Evolutionary conservation across 495 filamentous ascomycete genomes (phyloP).

Genomic region (Diplogelasinospora grovesii): DNA sequence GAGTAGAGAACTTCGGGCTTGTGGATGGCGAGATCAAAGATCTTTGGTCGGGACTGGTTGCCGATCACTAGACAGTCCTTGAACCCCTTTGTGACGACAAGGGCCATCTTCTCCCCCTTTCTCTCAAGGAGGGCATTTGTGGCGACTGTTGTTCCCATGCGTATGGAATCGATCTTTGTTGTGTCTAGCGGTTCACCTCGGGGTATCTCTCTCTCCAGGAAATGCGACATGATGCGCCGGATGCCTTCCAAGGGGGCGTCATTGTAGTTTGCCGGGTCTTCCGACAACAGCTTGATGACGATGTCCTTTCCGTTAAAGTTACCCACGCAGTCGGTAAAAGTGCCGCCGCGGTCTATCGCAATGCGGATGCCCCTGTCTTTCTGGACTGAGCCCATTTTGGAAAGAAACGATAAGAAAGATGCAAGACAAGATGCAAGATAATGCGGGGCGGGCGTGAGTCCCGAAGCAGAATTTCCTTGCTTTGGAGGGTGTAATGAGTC

Average conservation of each 20-base stretch:
- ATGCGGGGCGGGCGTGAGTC: no score
- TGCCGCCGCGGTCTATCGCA: slow-evolving; percentile 62
- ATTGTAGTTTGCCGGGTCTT: slow-evolving; percentile 80
- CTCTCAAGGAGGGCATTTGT: slow-evolving; percentile 86
- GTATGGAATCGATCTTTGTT: slow-evolving; percentile 71
- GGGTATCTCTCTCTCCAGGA: slow-evolving; percentile 66
- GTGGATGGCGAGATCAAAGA: slow-evolving; percentile 75
- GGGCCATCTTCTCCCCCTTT: slow-evolving; percentile 86
- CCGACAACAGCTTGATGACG: slow-evolving; percentile 84
- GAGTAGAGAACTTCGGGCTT: slow-evolving; percentile 77
- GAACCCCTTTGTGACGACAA: slow-evolving; percentile 91
- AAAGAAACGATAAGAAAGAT: neutral
- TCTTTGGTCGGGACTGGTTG: slow-evolving; percentile 75
- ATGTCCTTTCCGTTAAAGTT: slow-evolving; percentile 61
- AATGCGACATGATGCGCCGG: slow-evolving; percentile 77
- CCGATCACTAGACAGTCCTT: slow-evolving; percentile 85
- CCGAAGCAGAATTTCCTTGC: no score
- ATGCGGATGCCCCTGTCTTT: slow-evolving; percentile 46
- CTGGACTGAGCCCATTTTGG: slow-evolving; percentile 4
- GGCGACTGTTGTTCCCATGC: slow-evolving; percentile 86
- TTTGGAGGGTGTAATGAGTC: no score
- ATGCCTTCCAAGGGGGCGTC: slow-evolving; percentile 92
- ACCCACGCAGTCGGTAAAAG: slow-evolving; percentile 67
- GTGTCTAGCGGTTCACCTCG: slow-evolving; percentile 80
- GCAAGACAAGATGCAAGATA: no score